Base-by-base conservation (phyloP, 352 stramenopile genomes). In the Phytopythium montanum region DNA sequence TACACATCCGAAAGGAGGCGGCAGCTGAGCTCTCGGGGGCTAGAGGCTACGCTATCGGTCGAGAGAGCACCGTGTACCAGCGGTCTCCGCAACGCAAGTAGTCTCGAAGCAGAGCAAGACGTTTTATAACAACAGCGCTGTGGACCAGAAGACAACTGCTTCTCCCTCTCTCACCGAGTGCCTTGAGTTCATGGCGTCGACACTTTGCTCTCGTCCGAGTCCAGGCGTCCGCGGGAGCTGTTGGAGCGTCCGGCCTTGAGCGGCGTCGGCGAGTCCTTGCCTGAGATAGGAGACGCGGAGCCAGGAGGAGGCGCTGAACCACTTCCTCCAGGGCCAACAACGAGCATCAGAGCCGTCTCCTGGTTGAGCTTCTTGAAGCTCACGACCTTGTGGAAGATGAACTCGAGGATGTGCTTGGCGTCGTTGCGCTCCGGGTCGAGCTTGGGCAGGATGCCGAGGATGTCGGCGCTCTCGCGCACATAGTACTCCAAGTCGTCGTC, bases 401-500 rank as follows among this genome's bases (percentile, higher is more conserved):
- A 94, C 64, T 97, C 85, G 38, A 98, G 81, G 44, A 97, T 80
- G 60, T 95, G 81, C 66, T 96, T 98, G 57, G 91, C 91, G 59
- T 90, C 80, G 59, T 60, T 81, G 64, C 75, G 79, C 45, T 92
- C 79, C 34, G 79, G 61, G 31, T 90, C 85, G 36, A 94, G 73
- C 48, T 87, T 93, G 12, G 80, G 70, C 14, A 90, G 26, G 46
- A 98, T 92, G 25, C 88, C 92, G 21, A 98, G 69, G 54, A 98
- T 97, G 45, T 96, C 86, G 48, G 90, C 93, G 38, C 87, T 92
- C 63, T 98, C 94, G 55, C 89, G 81, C 51, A 98, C 77, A 72
- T 97, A 98, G 70, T 98, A 96, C 62, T 98, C 92, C 21, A 98
- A 69, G 54, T 98, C 91, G 56, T 96, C 85, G 60, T 98, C 90